These are phyloP conservation scores for Sordaria brevicollis DNA, from an alignment of 495 filamentous ascomycete species.

Conservation along the genomic window DNA sequence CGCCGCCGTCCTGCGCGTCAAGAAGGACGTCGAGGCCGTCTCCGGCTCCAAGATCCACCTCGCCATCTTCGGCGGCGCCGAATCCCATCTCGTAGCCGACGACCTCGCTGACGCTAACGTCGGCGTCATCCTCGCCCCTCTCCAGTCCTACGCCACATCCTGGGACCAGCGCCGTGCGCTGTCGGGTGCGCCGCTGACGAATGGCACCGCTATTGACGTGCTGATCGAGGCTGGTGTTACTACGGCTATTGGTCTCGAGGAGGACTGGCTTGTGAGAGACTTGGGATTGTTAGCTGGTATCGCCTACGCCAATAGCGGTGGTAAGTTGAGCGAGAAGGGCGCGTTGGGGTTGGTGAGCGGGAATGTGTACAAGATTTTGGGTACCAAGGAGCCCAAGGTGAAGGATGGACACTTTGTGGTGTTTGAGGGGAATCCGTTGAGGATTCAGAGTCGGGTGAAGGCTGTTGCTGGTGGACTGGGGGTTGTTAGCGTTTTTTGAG, in stretches of 20 bases:
- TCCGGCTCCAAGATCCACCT: conserved; percentile 21
- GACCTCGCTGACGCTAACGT: conserved; percentile 35
- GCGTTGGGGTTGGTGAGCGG: conserved; percentile 28
- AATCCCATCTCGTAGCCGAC: conserved; percentile 36
- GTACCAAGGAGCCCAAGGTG: conserved; percentile 20
- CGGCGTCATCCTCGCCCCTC: conserved; percentile 38
- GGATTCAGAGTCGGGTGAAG: conserved; percentile 30
- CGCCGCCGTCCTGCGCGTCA: conserved; percentile 29
- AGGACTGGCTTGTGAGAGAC: conserved; percentile 41
- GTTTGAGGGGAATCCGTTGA: conserved; percentile 36
- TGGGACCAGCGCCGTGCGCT: conserved; percentile 41
- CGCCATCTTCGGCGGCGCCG: conserved; percentile 38
- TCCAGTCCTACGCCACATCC: conserved; percentile 26
- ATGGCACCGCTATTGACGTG: conserved; percentile 36
- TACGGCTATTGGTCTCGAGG: conserved; percentile 34
- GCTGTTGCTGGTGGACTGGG: conserved; percentile 27
- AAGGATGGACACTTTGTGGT: conserved; percentile 29
- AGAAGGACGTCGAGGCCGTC: conserved; percentile 20
- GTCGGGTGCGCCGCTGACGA: conserved; percentile 41
- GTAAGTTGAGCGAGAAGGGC: conserved; percentile 32
- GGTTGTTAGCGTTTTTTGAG: conserved; percentile 20
- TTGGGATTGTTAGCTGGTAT: conserved; percentile 39
- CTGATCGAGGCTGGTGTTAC: conserved; percentile 36
- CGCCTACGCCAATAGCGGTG: conserved; percentile 37
- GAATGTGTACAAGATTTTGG: conserved; percentile 41